phyloP scores from a whole-genome alignment of 139 green algal genomes.

The Trebouxia sp. region DNA sequence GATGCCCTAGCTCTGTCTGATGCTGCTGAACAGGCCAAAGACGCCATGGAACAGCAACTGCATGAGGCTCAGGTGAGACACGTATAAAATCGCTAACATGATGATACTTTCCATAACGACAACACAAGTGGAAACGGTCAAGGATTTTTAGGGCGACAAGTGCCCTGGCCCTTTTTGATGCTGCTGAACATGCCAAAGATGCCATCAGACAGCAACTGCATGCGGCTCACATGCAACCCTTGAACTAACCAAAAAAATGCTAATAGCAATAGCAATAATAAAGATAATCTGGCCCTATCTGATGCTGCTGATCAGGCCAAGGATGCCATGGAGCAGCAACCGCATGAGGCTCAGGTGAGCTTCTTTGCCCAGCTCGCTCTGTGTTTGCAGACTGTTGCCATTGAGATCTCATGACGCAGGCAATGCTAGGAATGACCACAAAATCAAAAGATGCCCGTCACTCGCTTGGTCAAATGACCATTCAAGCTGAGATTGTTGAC shows the following conservation, averaged over 20 bases:
- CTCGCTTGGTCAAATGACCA: too few relatives aligned
- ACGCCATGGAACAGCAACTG: constrained; percentile 18
- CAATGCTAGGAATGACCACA: too few relatives aligned
- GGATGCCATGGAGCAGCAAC: constrained; percentile 10
- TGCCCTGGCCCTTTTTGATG: neutral
- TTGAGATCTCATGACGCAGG: too few relatives aligned
- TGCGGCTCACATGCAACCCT: neutral
- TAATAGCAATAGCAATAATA: too few relatives aligned
- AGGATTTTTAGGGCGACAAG: neutral
- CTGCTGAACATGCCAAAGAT: neutral
- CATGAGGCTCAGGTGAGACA: neutral
- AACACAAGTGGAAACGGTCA: too few relatives aligned
- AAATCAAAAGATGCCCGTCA: too few relatives aligned
- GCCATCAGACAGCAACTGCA: constrained; percentile 11
- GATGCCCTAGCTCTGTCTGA: neutral
- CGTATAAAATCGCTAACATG: too few relatives aligned
- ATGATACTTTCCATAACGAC: too few relatives aligned
- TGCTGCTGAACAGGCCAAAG: neutral
- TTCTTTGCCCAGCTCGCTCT: too few relatives aligned
- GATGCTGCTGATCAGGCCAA: constrained; percentile 4
- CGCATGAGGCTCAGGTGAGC: constrained; percentile 4
- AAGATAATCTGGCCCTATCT: neutral
- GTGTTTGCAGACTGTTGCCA: too few relatives aligned
- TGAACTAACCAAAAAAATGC: too few relatives aligned
- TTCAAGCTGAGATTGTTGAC: too few relatives aligned